A percentile compares a stretch with the other conserved stretches of the same genome.
phyloP scores from a whole-genome alignment of 495 filamentous ascomycete species.

The Thermothielavioides terrestris region DNA sequence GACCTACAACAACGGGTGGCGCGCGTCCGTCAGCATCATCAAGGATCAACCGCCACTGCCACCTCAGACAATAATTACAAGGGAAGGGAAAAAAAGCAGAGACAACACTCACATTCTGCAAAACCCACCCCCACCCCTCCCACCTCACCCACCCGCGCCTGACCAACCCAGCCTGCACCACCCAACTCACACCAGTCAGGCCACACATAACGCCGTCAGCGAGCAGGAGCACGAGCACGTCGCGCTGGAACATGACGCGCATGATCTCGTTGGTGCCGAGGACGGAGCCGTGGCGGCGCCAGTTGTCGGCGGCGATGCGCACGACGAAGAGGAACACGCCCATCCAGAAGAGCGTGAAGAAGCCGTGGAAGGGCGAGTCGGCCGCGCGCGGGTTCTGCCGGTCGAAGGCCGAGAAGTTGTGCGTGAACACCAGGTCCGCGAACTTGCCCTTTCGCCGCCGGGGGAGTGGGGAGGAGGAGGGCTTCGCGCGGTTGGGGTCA shows the following conservation, averaged over 20 bases:
- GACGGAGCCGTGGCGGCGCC: conserved; percentile 48
- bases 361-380: conserved; percentile 60
- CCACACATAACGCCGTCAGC: conserved; percentile 61
- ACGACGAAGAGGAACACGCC: conserved; percentile 52
- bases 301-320: conserved; percentile 58
- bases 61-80: background rate
- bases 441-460: conserved; percentile 40
- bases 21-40: background rate
- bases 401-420: conserved; percentile 62
- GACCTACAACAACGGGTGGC: too few species aligned
- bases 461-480: too few species aligned
- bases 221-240: conserved; percentile 54
- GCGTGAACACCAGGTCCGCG: conserved; percentile 58
- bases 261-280: conserved; percentile 62
- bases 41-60: too few species aligned
- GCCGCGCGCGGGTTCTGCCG: conserved; percentile 49
- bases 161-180: conserved; percentile 51
- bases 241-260: conserved; percentile 54
- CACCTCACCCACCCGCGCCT: conserved; percentile 49
- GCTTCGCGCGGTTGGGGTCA: too few species aligned
- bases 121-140: conserved; percentile 55
- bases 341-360: conserved; percentile 72
- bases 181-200: conserved; percentile 47
- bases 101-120: conserved; percentile 47
- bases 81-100: background rate